Evolutionary conservation across 768 basidiomycete genomes (phyloP), one percentile per base, ranked within the genome.

Genomic region (Pleurotus tuber-regium): DNA sequence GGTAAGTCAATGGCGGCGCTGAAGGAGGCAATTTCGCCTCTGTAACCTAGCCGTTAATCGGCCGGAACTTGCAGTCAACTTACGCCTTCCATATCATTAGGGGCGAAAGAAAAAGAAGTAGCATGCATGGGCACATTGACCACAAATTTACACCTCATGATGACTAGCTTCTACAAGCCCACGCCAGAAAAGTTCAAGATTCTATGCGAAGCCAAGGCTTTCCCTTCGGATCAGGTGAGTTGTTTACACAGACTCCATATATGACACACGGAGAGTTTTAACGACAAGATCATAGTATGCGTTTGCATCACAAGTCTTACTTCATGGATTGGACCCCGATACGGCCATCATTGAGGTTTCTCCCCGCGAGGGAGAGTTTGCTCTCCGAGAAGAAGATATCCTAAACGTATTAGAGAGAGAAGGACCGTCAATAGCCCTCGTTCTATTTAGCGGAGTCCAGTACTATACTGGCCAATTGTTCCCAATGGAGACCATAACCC

Each of bases 391-490:
- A 61, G 83, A 89, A 61, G 97, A 99, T 67, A 95, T 98, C 60
- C 71, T 98, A 29, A 75, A 79, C 50, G 71, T 72, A 41, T 84
- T 99, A 59, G 77, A 80, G 43, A 75, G 79, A 56, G 80, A 94
- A 64, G 91, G 90, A 12, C 59, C 78, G 43, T 77, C 76, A 39
- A 92, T 98, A 57, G 90, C 97, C 25, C 77, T 99, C 33, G 92
- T 98, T 53, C 79, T 98, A 54, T 89, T 99, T 63, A 86, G 89
- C 50, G 92, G 96, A 2, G 84, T 98, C 28, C 96, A 98, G 68
- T 99, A 94, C 72, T 99, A 98, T 71, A 96, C 93, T 19, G 97
- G 95, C 11, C 95, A 99, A 67, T 84, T 76, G 70, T 98, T 99
- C 72, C 87, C 92, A 47, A 92, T 98, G 72, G 63, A 87, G 63